A percentile compares a stretch with the other conserved stretches of the same genome.
Evolutionary conservation across 2,329 filamentous ascomycete species (phyloP).

Genomic region (Fusarium globosum): DNA sequence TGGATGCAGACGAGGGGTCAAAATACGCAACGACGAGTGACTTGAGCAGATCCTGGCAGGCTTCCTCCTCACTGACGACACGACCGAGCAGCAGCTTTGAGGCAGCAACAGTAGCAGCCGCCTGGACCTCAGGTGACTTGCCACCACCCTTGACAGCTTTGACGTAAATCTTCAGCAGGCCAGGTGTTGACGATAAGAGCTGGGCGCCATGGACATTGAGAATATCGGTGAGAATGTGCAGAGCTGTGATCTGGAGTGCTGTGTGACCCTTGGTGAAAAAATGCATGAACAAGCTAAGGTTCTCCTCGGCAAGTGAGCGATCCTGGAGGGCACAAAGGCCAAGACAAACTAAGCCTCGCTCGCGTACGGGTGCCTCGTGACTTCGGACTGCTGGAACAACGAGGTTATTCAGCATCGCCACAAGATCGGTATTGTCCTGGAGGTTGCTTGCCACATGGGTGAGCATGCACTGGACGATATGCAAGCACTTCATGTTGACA

Average conservation of each 20-base stretch:
- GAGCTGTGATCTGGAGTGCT: constrained; percentile 85
- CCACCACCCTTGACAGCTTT: constrained; percentile 80
- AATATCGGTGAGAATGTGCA: constrained; percentile 94
- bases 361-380: constrained; percentile 91
- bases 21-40: constrained; percentile 90
- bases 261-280: constrained; percentile 96
- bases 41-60: constrained; percentile 80
- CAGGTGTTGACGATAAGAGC: constrained; percentile 73
- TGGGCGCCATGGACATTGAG: constrained; percentile 88
- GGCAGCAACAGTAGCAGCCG: constrained; percentile 81
- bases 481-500: constrained; percentile 97
- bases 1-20: constrained; percentile 81
- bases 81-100: constrained; percentile 88
- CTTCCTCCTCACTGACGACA: constrained; percentile 76
- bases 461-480: constrained; percentile 97
- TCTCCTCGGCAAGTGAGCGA: constrained; percentile 90
- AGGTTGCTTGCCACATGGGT: constrained; percentile 90
- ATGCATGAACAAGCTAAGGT: constrained; percentile 91
- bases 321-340: constrained; percentile 93
- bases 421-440: constrained; percentile 89
- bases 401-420: constrained; percentile 97
- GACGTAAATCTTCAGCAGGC: constrained; percentile 85
- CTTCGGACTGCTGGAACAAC: constrained; percentile 95
- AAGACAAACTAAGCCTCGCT: constrained; percentile 88
- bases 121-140: constrained; percentile 79